phyloP scores from a whole-genome alignment of 1,284 basidiomycete genomes.

The Cutaneotrichosporon sp. region DNA sequence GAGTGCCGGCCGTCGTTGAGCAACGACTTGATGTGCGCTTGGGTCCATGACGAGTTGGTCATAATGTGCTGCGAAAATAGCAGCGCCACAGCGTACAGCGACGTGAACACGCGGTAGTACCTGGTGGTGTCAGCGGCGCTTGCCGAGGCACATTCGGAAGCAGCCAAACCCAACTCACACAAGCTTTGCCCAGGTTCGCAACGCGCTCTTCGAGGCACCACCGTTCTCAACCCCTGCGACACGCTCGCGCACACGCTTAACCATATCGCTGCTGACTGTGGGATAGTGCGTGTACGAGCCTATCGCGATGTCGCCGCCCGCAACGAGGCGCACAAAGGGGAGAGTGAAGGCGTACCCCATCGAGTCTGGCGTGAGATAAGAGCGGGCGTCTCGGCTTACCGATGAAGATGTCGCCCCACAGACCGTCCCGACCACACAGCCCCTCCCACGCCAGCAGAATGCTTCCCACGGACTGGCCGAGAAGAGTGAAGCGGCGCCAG shows the following conservation, averaged over 20 bases:
- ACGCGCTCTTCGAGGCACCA: slow-evolving; percentile 63
- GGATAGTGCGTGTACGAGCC: slow-evolving; percentile 97
- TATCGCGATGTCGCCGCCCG: slow-evolving; percentile 63
- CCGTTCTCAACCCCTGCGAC: slow-evolving; percentile 68
- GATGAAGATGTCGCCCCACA: slow-evolving; percentile 75
- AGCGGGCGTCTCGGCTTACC: slow-evolving; percentile 58
- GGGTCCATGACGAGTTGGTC: slow-evolving; percentile 96
- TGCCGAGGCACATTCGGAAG: neutral
- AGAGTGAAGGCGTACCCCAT: slow-evolving; percentile 98
- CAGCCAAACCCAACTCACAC: slow-evolving; percentile 58
- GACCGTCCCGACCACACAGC: slow-evolving; percentile 50
- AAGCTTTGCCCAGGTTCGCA: slow-evolving; percentile 70
- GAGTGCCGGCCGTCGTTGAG: slow-evolving; percentile 52
- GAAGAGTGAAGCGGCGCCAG: slow-evolving; percentile 85
- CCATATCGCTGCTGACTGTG: slow-evolving; percentile 93
- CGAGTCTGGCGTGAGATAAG: slow-evolving; percentile 64
- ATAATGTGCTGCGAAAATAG: slow-evolving; percentile 70
- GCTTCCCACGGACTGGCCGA: slow-evolving; percentile 88
- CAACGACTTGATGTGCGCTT: slow-evolving; percentile 75
- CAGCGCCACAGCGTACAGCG: slow-evolving; percentile 75
- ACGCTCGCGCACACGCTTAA: slow-evolving; percentile 70
- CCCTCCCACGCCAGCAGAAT: slow-evolving; percentile 76
- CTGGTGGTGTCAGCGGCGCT: slow-evolving; percentile 52
- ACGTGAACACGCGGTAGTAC: slow-evolving; percentile 88
- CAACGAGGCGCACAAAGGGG: slow-evolving; percentile 68